A percentile compares a stretch with the other conserved stretches of the same genome.
Evolutionary conservation across 2,329 filamentous ascomycete species (phyloP).

Genomic region (Rutstroemia sp.): DNA sequence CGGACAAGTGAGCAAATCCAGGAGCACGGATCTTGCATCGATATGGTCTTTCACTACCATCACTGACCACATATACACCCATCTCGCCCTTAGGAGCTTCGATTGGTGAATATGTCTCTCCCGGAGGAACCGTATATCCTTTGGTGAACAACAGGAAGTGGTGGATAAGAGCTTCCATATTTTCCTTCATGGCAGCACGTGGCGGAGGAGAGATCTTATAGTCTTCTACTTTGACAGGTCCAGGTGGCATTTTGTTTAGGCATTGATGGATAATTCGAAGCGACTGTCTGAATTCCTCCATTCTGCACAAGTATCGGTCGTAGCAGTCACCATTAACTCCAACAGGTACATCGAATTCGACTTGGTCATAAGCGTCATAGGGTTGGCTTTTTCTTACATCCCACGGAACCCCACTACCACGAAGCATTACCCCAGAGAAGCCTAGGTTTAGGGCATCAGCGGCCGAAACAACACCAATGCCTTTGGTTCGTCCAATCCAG

Average conservation of each 20-base stretch:
- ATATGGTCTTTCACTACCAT: conserved; percentile 94
- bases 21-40: conserved; percentile 95
- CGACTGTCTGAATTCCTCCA: conserved; percentile 99
- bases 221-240: conserved; percentile 91
- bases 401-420: conserved; percentile 92
- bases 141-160: conserved; percentile 99
- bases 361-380: conserved; percentile 95
- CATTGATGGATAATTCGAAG: conserved; percentile 98
- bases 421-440: conserved; percentile 96
- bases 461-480: conserved; percentile 84
- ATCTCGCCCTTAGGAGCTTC: conserved; percentile 99
- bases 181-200: conserved; percentile 99
- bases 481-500: conserved; percentile 91
- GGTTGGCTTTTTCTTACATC: conserved; percentile 95
- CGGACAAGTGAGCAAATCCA: conserved; percentile 88
- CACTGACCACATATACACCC: conserved; percentile 93
- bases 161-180: conserved; percentile 99
- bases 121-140: conserved; percentile 92
- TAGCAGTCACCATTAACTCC: conserved; percentile 98
- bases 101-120: conserved; percentile 95
- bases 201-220: conserved; percentile 97
- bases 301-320: conserved; percentile 96
- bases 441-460: conserved; percentile 94
- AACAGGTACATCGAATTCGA: conserved; percentile 96
- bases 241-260: conserved; percentile 96